Conservation (phyloP, 2,329 filamentous ascomycete genomes). For the Elsinoe arachidis region DNA sequence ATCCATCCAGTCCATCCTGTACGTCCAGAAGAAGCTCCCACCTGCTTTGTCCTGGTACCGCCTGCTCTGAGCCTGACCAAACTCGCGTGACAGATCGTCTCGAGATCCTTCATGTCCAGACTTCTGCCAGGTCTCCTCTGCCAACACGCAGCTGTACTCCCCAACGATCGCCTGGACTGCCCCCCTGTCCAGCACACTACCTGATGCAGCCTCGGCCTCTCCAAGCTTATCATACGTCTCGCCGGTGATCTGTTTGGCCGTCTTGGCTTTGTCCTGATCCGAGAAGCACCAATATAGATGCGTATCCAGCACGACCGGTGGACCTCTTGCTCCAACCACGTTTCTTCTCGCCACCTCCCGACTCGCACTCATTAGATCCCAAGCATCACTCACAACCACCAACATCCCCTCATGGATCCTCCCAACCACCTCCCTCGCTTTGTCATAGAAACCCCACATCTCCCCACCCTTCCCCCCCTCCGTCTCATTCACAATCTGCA, state of each 20-base stretch:
- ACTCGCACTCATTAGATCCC: conserved; percentile 36
- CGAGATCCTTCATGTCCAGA: conserved; percentile 24
- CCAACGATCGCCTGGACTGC: conserved; percentile 46
- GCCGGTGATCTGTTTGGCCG: conserved; percentile 44
- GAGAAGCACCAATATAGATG: conserved; percentile 53
- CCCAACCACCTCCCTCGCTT: conserved; percentile 39
- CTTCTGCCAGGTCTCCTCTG: conserved; percentile 41
- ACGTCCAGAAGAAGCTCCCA: conserved; percentile 53
- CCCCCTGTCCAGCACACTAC: conserved; percentile 41
- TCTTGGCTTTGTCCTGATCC: conserved; percentile 43
- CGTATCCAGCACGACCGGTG: conserved; percentile 49
- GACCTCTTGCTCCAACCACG: conserved; percentile 30
- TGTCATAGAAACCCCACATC: conserved; percentile 52
- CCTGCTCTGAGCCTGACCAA: conserved; percentile 41
- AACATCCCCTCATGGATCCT: conserved; percentile 44
- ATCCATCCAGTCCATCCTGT: conserved; percentile 54
- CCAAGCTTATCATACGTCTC: conserved; percentile 37
- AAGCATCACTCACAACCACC: conserved; percentile 51
- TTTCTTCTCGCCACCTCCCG: conserved; percentile 15
- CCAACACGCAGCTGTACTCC: conserved; percentile 51
- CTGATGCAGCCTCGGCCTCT: conserved; percentile 40
- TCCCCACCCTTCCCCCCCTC: conserved; percentile 37
- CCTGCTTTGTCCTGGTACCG: conserved; percentile 43
- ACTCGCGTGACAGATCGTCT: conserved; percentile 35
- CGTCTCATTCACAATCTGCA: conserved; percentile 53